Percentiles rank a stretch among this genome's conserved stretches.
Evolutionary conservation across 306 rosid genomes (phyloP).

Genomic region (Castanopsis chinensis): DNA sequence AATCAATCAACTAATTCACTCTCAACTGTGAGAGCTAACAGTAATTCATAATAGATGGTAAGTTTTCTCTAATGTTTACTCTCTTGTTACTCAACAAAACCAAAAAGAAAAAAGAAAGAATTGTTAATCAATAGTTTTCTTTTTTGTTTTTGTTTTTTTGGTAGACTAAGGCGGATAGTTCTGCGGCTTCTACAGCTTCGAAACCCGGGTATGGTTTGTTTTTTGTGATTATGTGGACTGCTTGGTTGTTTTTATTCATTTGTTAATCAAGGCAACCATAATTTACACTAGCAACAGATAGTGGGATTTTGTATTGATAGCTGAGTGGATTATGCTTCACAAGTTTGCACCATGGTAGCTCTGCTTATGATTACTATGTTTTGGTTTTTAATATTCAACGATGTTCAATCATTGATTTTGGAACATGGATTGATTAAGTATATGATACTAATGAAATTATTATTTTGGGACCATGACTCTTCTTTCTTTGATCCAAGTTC

Average conservation of each 20-base stretch:
- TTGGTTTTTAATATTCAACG: not conserved
- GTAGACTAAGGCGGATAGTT: constrained; percentile 56
- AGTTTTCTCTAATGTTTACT: too few species aligned
- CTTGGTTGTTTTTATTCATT: not conserved
- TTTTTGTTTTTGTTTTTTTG: too few species aligned
- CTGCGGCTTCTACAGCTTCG: constrained; percentile 54
- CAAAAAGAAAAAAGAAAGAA: too few species aligned
- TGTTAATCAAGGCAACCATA: not conserved
- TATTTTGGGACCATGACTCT: not conserved
- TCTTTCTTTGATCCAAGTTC: not conserved
- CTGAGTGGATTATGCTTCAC: not conserved
- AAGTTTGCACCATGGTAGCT: not conserved
- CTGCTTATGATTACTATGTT: not conserved
- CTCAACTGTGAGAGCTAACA: too few species aligned
- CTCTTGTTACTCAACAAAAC: too few species aligned
- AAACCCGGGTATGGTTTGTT: constrained; percentile 61
- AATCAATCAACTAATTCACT: too few species aligned
- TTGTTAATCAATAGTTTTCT: too few species aligned
- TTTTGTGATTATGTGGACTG: not conserved
- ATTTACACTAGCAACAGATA: not conserved
- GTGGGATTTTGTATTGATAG: not conserved
- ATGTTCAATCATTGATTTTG: not conserved
- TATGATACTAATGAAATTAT: not conserved
- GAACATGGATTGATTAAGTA: not conserved
- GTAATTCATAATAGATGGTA: too few species aligned